Evolutionary conservation across 768 basidiomycete species (phyloP).

Genomic region (Psilocybe cubensis): DNA sequence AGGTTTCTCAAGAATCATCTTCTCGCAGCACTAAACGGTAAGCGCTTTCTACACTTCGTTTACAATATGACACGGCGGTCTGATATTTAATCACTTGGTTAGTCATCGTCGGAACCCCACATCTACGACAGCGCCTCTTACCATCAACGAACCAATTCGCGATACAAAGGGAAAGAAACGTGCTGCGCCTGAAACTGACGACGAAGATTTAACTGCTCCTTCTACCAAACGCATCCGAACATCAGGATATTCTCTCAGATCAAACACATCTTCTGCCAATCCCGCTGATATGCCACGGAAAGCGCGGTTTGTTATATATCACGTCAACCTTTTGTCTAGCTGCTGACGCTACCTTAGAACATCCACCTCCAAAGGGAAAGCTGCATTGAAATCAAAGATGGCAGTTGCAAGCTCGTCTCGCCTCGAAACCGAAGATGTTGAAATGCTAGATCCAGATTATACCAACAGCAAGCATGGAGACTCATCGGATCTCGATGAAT

Average conservation of each 20-base stretch:
- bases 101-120: constrained; percentile 65
- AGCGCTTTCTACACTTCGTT: constrained; percentile 34
- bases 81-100: constrained; percentile 31
- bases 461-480: constrained; percentile 45
- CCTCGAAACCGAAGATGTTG: constrained; percentile 70
- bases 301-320: constrained; percentile 53
- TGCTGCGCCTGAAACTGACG: constrained; percentile 79
- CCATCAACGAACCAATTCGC: constrained; percentile 76
- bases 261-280: constrained; percentile 47
- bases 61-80: not conserved
- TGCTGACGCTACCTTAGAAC: constrained; percentile 37
- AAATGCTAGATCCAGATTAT: constrained; percentile 73
- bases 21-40: constrained; percentile 65
- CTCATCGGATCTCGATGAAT: constrained; percentile 47
- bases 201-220: constrained; percentile 57
- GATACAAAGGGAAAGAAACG: constrained; percentile 94
- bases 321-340: constrained; percentile 12
- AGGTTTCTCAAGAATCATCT: constrained; percentile 53
- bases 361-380: constrained; percentile 61
- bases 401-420: constrained; percentile 66
- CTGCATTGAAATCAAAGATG: constrained; percentile 60
- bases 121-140: constrained; percentile 44
- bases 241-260: constrained; percentile 70
- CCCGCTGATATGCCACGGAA: constrained; percentile 75
- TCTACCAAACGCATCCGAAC: constrained; percentile 68